phyloP scores from a whole-genome alignment of 169 alveolate species.

The Eimeria sp. region DNA sequence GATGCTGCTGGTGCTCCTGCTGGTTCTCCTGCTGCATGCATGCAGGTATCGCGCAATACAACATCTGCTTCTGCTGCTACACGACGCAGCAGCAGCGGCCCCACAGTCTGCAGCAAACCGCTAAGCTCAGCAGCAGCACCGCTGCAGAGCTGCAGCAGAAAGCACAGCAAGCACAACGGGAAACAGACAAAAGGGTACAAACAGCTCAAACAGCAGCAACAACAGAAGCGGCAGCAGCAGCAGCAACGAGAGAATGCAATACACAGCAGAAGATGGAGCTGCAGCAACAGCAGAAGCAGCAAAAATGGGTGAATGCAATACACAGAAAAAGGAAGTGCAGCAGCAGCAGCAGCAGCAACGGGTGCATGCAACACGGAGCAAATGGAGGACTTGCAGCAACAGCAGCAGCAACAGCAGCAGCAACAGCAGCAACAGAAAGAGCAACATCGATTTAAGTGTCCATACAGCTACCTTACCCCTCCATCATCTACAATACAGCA shows the following conservation, averaged over 20 bases:
- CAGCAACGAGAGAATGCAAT: not conserved
- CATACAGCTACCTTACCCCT: not conserved
- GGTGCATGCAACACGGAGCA: not conserved
- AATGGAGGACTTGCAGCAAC: not conserved
- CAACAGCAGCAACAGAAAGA: not conserved
- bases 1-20: conserved; percentile 25
- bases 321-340: not conserved
- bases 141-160: conserved; percentile 45
- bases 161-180: not conserved
- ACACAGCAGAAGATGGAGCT: not conserved
- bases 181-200: too few species aligned
- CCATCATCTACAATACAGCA: conserved; percentile 1
- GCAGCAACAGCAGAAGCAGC: conserved; percentile 30
- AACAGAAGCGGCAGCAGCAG: not conserved
- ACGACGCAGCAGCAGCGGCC: conserved; percentile 68
- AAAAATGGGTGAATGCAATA: not conserved
- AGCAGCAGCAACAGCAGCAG: not conserved
- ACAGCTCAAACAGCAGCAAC: not conserved
- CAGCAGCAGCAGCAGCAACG: not conserved
- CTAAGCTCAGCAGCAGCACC: conserved; percentile 5
- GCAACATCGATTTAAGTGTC: not conserved
- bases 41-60: not conserved
- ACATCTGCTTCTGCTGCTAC: conserved; percentile 28
- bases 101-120: conserved; percentile 51
- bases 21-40: conserved; percentile 41